A percentile compares a stretch with the other conserved stretches of the same genome.
Evolutionary conservation across 768 basidiomycete genomes (phyloP).

Genomic region (Auricularia sp.): DNA sequence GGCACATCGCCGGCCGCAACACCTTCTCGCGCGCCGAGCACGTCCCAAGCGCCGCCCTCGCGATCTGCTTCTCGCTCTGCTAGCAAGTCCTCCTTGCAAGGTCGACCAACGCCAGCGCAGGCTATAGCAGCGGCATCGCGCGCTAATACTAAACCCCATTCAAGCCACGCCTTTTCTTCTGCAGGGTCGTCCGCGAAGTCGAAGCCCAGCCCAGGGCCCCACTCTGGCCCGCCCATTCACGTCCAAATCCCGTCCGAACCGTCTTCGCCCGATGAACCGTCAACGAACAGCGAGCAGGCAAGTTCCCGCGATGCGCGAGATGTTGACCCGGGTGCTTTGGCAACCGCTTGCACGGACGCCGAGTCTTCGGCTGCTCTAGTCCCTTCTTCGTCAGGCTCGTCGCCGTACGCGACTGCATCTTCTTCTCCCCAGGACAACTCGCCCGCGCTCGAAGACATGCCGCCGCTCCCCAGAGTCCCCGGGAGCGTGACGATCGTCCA

Average conservation of each 20-base stretch:
- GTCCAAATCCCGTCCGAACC: neutral
- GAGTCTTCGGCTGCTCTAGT: neutral
- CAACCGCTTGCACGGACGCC: neutral
- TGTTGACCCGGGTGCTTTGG: neutral
- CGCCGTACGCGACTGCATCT: constrained; percentile 5
- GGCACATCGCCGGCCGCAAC: neutral
- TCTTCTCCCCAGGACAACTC: constrained; percentile 18
- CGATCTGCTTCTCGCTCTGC: neutral
- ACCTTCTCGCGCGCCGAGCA: neutral
- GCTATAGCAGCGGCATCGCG: neutral
- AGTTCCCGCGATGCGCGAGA: neutral
- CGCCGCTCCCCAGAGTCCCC: neutral
- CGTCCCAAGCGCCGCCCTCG: neutral
- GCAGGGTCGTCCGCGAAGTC: neutral
- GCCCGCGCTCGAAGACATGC: neutral
- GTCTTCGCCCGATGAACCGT: neutral
- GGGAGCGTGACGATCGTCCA: neutral
- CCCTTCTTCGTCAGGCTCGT: neutral
- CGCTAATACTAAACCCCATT: neutral
- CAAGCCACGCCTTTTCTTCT: neutral
- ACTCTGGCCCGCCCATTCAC: neutral
- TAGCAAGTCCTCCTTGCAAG: neutral
- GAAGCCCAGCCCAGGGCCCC: neutral
- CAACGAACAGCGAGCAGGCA: neutral
- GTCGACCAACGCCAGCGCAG: neutral